Conservation (phyloP, 2,329 filamentous ascomycete species). For the Diaporthe humulicola region DNA sequence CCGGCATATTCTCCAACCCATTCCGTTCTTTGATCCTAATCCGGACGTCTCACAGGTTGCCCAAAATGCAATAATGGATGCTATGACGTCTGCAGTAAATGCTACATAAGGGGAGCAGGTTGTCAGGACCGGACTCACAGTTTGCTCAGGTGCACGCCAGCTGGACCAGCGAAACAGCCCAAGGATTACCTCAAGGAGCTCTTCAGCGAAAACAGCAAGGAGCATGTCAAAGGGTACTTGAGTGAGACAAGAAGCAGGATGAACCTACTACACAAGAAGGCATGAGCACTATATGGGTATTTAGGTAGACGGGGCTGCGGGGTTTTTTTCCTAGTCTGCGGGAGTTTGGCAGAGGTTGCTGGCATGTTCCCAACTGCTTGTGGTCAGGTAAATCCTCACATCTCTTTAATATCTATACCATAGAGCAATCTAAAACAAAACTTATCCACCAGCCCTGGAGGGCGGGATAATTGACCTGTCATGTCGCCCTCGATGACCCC, state of each 20-base stretch:
- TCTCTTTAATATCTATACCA: no score
- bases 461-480: no score
- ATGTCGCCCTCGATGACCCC: no score
- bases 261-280: slow-evolving; percentile 15
- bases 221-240: slow-evolving; percentile 32
- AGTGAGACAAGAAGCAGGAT: slow-evolving; percentile 33
- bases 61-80: slow-evolving; percentile 31
- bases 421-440: no score
- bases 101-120: slow-evolving; percentile 35
- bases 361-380: no score
- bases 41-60: background rate
- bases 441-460: no score
- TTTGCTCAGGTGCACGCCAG: slow-evolving; percentile 28
- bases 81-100: slow-evolving; percentile 35
- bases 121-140: slow-evolving; percentile 36
- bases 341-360: no score
- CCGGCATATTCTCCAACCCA: fast-evolving
- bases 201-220: slow-evolving; percentile 33
- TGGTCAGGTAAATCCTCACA: no score
- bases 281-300: background rate
- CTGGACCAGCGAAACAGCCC: slow-evolving; percentile 19
- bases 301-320: background rate
- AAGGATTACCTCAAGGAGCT: slow-evolving; percentile 31
- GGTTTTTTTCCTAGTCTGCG: no score
- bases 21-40: background rate